Conservation (phyloP, 805 yeast genomes). For the Diddensiella caesifluorescens region DNA sequence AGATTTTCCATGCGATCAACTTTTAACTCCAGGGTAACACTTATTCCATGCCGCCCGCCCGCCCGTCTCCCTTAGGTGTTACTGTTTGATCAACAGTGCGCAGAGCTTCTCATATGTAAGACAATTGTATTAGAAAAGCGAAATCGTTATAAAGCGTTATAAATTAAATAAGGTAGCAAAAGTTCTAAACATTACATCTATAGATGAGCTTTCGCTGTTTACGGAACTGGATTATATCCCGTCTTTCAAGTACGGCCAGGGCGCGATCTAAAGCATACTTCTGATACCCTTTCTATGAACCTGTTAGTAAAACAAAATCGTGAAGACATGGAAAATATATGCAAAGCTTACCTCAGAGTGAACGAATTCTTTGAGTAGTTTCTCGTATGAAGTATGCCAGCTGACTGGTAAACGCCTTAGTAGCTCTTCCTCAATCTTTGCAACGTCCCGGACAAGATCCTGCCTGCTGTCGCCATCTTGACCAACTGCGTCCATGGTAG, state of each 20-base stretch:
- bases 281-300: slow-evolving; percentile 39
- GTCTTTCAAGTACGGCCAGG: slow-evolving; percentile 70
- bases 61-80: no score
- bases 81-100: no score
- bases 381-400: slow-evolving; percentile 86
- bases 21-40: neutral
- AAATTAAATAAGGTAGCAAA: neutral
- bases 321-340: neutral
- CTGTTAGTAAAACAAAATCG: neutral
- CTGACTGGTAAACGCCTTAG: slow-evolving; percentile 92
- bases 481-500: slow-evolving; percentile 93
- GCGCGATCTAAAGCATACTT: slow-evolving; percentile 79
- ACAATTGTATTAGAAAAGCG: neutral
- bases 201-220: slow-evolving; percentile 80
- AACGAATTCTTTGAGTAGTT: slow-evolving; percentile 72
- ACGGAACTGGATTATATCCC: slow-evolving; percentile 81
- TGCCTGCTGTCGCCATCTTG: slow-evolving; percentile 53
- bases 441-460: slow-evolving; percentile 64
- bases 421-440: slow-evolving; percentile 74
- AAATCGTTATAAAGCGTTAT: neutral
- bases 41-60: no score
- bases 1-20: neutral
- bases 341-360: slow-evolving; percentile 11
- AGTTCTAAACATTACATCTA: slow-evolving; percentile 58
- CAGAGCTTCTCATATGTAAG: no score